Evolutionary conservation across 1,284 basidiomycete genomes (phyloP).

Genomic region (Schizopora paradoxa): DNA sequence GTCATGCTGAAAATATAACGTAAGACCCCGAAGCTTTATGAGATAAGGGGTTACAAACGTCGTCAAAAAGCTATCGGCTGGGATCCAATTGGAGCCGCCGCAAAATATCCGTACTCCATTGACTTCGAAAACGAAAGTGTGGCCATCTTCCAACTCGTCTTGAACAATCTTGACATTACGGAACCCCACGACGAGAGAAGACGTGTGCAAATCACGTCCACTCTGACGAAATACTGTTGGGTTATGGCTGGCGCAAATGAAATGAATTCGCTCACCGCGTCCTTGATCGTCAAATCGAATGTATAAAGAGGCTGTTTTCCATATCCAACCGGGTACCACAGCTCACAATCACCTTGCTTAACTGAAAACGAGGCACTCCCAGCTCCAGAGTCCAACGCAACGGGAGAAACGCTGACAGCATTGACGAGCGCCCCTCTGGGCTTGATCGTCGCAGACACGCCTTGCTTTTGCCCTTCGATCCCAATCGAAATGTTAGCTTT

Average conservation of each 20-base stretch:
- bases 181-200: conserved; percentile 50
- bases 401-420: conserved; percentile 33
- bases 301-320: conserved; percentile 76
- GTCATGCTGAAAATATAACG: conserved; percentile 32
- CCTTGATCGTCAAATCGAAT: conserved; percentile 46
- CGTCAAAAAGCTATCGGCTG: conserved; percentile 83
- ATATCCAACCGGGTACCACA: conserved; percentile 85
- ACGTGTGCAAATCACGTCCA: not conserved
- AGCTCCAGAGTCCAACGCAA: conserved; percentile 35
- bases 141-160: conserved; percentile 68
- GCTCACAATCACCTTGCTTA: conserved; percentile 48
- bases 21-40: conserved; percentile 6
- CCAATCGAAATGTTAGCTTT: conserved; percentile 28
- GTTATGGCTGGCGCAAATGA: not conserved
- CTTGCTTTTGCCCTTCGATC: conserved; percentile 33
- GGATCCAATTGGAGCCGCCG: conserved; percentile 93
- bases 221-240: conserved; percentile 3
- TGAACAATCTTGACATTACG: conserved; percentile 71
- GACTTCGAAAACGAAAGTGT: conserved; percentile 83
- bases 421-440: conserved; percentile 17
- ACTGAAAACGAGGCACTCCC: conserved; percentile 47
- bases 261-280: conserved; percentile 38
- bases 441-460: conserved; percentile 44
- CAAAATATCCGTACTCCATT: conserved; percentile 86
- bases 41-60: conserved; percentile 39